Evolutionary conservation across 2,329 filamentous ascomycete genomes (phyloP).

Genomic region (Colletotrichum endophyticum): DNA sequence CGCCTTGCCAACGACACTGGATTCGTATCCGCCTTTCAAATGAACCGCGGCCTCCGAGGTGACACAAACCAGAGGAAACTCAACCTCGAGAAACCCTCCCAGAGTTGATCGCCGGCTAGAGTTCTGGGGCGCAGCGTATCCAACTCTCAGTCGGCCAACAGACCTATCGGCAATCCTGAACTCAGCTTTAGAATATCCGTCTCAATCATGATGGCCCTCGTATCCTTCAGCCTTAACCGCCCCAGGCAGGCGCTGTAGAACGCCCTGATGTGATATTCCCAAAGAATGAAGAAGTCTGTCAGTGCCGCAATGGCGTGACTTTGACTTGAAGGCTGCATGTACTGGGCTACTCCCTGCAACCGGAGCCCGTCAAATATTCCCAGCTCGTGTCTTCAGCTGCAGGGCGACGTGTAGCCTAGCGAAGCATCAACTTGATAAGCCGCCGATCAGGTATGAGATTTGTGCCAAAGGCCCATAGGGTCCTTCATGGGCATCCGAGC

Average conservation of each 20-base stretch:
- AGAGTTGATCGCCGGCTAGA: conserved; percentile 1
- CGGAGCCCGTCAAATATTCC: not conserved
- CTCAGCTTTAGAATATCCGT: not conserved
- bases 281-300: not conserved
- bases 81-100: not conserved
- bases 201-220: not conserved
- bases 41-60: not conserved
- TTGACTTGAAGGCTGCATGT: conserved; percentile 4
- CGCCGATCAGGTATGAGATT: not conserved
- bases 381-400: not conserved
- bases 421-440: not conserved
- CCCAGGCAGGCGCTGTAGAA: not conserved
- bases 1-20: not conserved
- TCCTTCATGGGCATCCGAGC: not conserved
- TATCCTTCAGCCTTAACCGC: not conserved
- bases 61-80: not conserved
- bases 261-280: not conserved
- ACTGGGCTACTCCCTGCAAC: not conserved
- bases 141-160: not conserved
- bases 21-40: not conserved
- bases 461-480: not conserved
- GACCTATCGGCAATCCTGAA: not conserved
- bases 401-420: conserved; percentile 1
- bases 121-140: conserved; percentile 6
- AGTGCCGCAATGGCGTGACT: conserved; percentile 3